Evolutionary conservation across 371 early-diverging fungal genomes (phyloP).

Genomic region (Mucor plumbeus): DNA sequence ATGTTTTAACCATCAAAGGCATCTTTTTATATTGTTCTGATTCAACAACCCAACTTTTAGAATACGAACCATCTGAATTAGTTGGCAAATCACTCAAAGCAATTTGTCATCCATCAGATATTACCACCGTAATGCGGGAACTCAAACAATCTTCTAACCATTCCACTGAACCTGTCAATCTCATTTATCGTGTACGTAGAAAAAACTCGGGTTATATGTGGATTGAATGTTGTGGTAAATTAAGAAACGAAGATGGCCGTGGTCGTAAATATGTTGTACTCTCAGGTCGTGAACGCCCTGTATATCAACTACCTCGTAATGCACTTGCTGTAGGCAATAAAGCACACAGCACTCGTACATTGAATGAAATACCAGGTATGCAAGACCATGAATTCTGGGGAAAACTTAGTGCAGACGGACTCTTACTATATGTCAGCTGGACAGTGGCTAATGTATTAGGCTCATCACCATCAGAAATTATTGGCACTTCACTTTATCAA

Average conservation of each 20-base stretch:
- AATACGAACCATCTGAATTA: constrained; percentile 57
- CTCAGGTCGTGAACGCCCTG: constrained; percentile 56
- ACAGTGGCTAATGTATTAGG: constrained; percentile 51
- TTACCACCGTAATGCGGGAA: constrained; percentile 66
- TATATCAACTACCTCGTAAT: constrained; percentile 39
- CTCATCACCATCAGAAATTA: constrained; percentile 46
- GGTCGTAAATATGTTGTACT: constrained; percentile 70
- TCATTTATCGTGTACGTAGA: constrained; percentile 61
- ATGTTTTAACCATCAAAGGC: constrained; percentile 68
- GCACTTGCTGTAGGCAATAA: constrained; percentile 27
- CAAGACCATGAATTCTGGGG: constrained; percentile 64
- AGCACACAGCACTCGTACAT: constrained; percentile 10
- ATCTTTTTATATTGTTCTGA: constrained; percentile 65
- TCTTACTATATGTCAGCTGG: constrained; percentile 58
- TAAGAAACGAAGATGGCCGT: constrained; percentile 58
- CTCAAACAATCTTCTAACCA: constrained; percentile 51
- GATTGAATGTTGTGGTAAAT: constrained; percentile 64
- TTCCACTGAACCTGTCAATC: constrained; percentile 48
- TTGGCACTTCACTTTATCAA: constrained; percentile 64
- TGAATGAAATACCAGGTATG: constrained; percentile 26
- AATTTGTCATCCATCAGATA: constrained; percentile 69
- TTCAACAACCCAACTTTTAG: constrained; percentile 45
- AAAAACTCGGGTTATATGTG: constrained; percentile 64
- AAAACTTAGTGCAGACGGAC: constrained; percentile 64
- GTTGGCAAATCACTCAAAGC: constrained; percentile 58